These are phyloP conservation scores for Suillus paluster DNA, from an alignment of 768 basidiomycete genomes.

Conservation along the genomic window DNA sequence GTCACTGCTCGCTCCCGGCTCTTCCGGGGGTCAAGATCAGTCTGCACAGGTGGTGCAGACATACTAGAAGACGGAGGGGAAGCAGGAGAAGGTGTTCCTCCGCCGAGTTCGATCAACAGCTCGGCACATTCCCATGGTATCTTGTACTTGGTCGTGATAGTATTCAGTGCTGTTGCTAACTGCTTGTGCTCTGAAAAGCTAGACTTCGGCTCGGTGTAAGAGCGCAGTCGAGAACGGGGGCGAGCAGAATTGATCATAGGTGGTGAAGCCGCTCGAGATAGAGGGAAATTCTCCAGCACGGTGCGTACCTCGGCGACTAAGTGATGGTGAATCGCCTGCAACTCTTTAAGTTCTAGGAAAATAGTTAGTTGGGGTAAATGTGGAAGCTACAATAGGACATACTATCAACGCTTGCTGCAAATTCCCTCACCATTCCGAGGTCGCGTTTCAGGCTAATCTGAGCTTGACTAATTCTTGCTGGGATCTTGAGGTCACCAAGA, in stretches of 20 bases:
- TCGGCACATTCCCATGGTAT: conserved; percentile 92
- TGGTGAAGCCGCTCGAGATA: conserved; percentile 53
- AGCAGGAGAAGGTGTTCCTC: conserved; percentile 48
- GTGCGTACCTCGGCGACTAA: conserved; percentile 60
- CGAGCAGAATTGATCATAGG: conserved; percentile 50
- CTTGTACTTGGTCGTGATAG: conserved; percentile 76
- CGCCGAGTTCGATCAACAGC: conserved; percentile 82
- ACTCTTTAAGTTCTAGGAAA: conserved; percentile 68
- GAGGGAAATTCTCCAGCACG: conserved; percentile 48
- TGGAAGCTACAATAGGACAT: conserved; percentile 36
- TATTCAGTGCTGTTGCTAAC: conserved; percentile 59
- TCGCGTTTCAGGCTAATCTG: conserved; percentile 79
- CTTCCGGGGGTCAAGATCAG: conserved; percentile 39
- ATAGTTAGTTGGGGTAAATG: background rate
- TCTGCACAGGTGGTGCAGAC: conserved; percentile 43
- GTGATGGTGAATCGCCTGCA: conserved; percentile 59
- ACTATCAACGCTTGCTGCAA: conserved; percentile 85
- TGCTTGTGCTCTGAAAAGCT: conserved; percentile 51
- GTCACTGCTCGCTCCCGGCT: conserved; percentile 74
- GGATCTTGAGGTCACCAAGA: conserved; percentile 75
- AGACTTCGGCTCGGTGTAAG: conserved; percentile 54
- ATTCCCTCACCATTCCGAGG: conserved; percentile 83
- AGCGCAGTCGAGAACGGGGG: conserved; percentile 53
- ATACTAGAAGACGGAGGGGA: conserved; percentile 40
- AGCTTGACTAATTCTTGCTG: conserved; percentile 74